Evolutionary conservation across 2,329 filamentous ascomycete species (phyloP).

Genomic region (Penicillium frequentans): DNA sequence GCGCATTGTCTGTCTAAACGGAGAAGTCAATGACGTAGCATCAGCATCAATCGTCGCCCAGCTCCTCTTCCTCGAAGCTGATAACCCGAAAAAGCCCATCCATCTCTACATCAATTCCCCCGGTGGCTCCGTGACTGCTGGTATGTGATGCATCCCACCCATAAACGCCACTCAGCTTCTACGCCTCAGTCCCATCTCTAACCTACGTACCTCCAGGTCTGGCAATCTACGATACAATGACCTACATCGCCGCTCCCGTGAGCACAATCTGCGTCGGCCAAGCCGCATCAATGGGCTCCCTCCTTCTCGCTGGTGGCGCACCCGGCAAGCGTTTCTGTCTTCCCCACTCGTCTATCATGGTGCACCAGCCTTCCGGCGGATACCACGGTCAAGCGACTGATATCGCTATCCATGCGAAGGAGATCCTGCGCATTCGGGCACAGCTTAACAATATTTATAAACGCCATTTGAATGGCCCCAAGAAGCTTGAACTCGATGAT

Average conservation of each 20-base stretch:
- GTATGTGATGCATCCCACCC: conserved; percentile 34
- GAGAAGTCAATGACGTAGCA: conserved; percentile 82
- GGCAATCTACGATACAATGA: conserved; percentile 98
- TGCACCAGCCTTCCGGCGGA: conserved; percentile 87
- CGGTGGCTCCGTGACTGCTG: conserved; percentile 86
- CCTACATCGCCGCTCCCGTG: conserved; percentile 89
- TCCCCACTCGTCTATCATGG: conserved; percentile 94
- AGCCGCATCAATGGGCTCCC: conserved; percentile 90
- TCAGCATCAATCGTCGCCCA: conserved; percentile 95
- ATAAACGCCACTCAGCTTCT: not conserved
- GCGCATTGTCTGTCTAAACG: conserved; percentile 91
- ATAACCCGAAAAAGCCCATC: conserved; percentile 91
- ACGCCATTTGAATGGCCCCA: conserved; percentile 71
- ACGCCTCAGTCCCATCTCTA: not conserved
- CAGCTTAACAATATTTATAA: conserved; percentile 91
- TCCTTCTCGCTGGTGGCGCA: conserved; percentile 83
- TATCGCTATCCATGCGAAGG: conserved; percentile 95
- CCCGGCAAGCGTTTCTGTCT: conserved; percentile 83
- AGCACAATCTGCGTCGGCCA: conserved; percentile 94
- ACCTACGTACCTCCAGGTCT: conserved; percentile 39
- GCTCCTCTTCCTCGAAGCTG: conserved; percentile 95
- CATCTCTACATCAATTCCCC: conserved; percentile 98
- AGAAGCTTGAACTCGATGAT: conserved; percentile 69
- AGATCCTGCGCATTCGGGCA: conserved; percentile 83
- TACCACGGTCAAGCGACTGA: conserved; percentile 70